A percentile compares a stretch with the other conserved stretches of the same genome.
These are phyloP conservation scores for Acidomyces sp. DNA, from an alignment of 495 filamentous ascomycete species.

Conservation along the genomic window DNA sequence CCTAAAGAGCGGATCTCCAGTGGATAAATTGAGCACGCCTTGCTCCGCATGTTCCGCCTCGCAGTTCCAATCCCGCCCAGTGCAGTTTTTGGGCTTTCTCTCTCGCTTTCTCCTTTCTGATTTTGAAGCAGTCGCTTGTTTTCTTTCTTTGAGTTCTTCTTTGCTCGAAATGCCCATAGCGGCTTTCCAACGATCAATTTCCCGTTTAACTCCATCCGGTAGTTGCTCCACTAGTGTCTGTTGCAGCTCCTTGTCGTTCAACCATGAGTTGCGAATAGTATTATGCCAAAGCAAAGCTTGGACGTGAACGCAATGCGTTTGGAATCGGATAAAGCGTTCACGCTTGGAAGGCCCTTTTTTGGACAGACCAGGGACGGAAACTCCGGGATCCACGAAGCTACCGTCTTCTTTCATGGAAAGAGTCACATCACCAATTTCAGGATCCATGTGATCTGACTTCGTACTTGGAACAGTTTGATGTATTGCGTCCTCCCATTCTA, in stretches of 20 bases:
- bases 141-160: constrained; percentile 13
- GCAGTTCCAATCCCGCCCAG: constrained; percentile 56
- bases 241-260: constrained; percentile 66
- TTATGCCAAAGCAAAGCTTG: constrained; percentile 83
- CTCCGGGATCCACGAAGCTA: constrained; percentile 9
- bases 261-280: constrained; percentile 71
- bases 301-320: constrained; percentile 81
- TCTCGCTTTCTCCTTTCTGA: constrained; percentile 17
- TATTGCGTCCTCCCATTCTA: constrained; percentile 83
- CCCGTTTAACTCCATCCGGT: constrained; percentile 50
- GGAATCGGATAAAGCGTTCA: constrained; percentile 60
- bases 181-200: constrained; percentile 60
- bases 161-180: constrained; percentile 46
- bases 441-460: neutral
- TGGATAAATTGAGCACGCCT: constrained; percentile 57
- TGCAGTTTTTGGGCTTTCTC: constrained; percentile 9
- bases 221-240: constrained; percentile 61
- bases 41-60: constrained; percentile 55
- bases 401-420: constrained; percentile 16
- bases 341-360: constrained; percentile 75
- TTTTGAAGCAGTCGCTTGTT: constrained; percentile 10
- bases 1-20: constrained; percentile 70
- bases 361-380: constrained; percentile 28
- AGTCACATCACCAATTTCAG: constrained; percentile 15
- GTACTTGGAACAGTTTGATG: constrained; percentile 25